Evolutionary conservation across 495 filamentous ascomycete genomes (phyloP).

Genomic region (Neurospora sp.): DNA sequence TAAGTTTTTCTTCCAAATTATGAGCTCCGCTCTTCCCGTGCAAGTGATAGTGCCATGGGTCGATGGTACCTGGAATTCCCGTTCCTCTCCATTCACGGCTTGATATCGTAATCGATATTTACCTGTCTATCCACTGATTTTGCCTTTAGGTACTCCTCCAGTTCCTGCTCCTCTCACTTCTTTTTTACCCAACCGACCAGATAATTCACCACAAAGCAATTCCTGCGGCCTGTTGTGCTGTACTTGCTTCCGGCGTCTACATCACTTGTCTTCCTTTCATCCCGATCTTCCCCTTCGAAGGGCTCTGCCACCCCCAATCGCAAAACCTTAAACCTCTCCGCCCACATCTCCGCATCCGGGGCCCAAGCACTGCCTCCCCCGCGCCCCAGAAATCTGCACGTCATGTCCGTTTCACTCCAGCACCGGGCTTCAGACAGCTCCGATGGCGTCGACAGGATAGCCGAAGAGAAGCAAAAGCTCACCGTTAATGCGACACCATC

Average conservation of each 20-base stretch:
- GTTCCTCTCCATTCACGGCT: neutral
- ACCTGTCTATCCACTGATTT: neutral
- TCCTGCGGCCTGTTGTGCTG: neutral
- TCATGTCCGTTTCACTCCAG: constrained; percentile 1
- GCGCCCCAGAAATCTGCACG: neutral
- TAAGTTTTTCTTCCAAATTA: neutral
- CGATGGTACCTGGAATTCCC: neutral
- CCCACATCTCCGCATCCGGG: neutral
- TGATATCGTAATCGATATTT: neutral
- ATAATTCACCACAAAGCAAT: neutral
- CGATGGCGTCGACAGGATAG: constrained; percentile 8
- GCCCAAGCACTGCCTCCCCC: neutral
- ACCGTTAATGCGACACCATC: neutral
- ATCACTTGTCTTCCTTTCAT: neutral
- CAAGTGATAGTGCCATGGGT: neutral
- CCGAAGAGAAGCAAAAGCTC: constrained; percentile 9
- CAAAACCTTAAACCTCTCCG: neutral
- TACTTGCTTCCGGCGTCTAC: neutral
- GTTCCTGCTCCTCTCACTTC: neutral
- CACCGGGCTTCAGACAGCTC: constrained; percentile 11
- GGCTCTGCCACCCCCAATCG: neutral
- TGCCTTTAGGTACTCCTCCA: neutral
- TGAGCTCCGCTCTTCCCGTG: neutral
- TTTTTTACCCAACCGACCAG: neutral
- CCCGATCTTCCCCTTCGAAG: neutral